Base-by-base conservation (phyloP, 2,329 filamentous ascomycete genomes). In the Aspergillus candidus region DNA sequence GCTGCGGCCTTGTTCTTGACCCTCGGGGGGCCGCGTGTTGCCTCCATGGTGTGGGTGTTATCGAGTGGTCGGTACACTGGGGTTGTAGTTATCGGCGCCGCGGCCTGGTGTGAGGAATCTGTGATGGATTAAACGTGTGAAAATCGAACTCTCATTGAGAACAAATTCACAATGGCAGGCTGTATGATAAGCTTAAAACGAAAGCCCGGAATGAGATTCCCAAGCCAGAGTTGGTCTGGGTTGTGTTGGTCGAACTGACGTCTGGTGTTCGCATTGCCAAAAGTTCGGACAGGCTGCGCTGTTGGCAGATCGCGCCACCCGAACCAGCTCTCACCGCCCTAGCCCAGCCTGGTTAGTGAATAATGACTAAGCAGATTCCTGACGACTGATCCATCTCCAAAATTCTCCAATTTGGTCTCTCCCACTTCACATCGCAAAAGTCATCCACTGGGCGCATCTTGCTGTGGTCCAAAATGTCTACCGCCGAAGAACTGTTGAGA, bases 1-100 rank as follows among this genome's bases (percentile, higher is more conserved):
- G 91, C 91, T 1, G 93, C 79, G 54, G 87, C 88, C 84, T 98
- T 98, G 77, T 98, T 97, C 71, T 97, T 97, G 76, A 98, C 93
- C 79, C 89, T 78, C 11, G 93, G 91, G 46, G 93, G 91, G 58
- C 91, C 93, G 53, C 91, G 84, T 55, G 86, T 84, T 46, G 84
- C 81, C 76, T 97, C 91, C 90, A 97, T 96, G 52, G 50, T 79
- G 67, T 56, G 22, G 22, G 22, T 10, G 22, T 27, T 8, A 27
- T 27, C 22, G 22, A 27, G 22, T 27, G 22, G 22, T 27, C 8
- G 22, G 22, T 27, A 27, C 10, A 27, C 22, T 27, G 22, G 22
- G 22, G 22, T 27, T 27, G 22, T 27, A 2, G 22, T 8, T 27
- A 27, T 27, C 22, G 22, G 22, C 18, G 22, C 22, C 22, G 22